phyloP scores from a whole-genome alignment of 768 basidiomycete species.

The Ramaria sp. region DNA sequence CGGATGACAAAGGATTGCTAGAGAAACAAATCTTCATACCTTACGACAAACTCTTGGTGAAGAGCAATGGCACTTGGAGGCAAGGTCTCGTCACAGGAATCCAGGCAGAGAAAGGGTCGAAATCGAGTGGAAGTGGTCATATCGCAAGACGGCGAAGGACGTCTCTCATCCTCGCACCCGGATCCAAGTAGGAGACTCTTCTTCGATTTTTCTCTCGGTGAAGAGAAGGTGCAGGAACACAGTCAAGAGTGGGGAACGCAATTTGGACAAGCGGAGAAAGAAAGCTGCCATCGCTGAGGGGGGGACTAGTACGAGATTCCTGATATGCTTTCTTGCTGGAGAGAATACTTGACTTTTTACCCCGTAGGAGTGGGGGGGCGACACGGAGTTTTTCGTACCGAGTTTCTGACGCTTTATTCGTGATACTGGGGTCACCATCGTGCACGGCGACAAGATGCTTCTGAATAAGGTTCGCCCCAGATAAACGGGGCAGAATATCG shows the following conservation, averaged over 20 bases:
- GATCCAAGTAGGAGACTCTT: constrained; percentile 10
- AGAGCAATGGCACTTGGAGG: constrained; percentile 9
- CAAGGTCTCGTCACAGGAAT: constrained; percentile 6
- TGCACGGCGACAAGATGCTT: constrained; percentile 4
- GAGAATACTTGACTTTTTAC: constrained; percentile 9
- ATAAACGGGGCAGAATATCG: constrained; percentile 31
- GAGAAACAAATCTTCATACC: constrained; percentile 9
- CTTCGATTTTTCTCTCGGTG: constrained; percentile 9
- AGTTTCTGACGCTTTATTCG: too few relatives aligned
- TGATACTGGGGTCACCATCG: constrained; percentile 8
- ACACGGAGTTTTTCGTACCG: too few relatives aligned
- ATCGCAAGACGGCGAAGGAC: constrained; percentile 14
- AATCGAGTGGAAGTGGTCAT: constrained; percentile 9
- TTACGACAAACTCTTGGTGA: constrained; percentile 4
- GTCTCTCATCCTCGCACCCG: constrained; percentile 15
- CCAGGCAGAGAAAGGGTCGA: neutral
- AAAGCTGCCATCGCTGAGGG: constrained; percentile 14
- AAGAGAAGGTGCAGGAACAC: constrained; percentile 5
- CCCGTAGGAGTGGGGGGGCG: neutral
- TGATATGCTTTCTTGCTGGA: neutral
- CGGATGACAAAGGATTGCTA: constrained; percentile 1
- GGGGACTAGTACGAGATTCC: constrained; percentile 5
- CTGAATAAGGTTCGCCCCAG: constrained; percentile 30
- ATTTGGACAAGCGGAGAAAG: constrained; percentile 6
- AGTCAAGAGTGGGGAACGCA: constrained; percentile 9